Conservation (phyloP, 169 alveolate genomes). For the Plasmodium vivax region DNA sequence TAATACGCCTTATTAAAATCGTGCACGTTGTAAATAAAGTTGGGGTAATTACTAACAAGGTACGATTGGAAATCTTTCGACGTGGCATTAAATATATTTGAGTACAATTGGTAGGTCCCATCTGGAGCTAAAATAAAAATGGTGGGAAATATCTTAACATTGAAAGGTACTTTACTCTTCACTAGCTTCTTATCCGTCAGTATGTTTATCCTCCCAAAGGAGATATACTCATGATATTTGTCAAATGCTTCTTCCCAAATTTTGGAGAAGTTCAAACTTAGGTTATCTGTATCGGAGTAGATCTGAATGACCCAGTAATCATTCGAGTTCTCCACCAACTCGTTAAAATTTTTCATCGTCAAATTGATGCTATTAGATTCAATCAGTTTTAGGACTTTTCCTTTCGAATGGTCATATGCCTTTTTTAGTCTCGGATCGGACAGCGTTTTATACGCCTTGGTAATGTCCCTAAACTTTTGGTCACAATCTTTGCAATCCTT, state of each 20-base stretch:
- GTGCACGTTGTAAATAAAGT: neutral
- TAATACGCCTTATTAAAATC: conserved; percentile 1
- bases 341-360: conserved; percentile 64
- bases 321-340: conserved; percentile 68
- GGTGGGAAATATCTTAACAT: conserved; percentile 80
- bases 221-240: conserved; percentile 74
- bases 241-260: conserved; percentile 82
- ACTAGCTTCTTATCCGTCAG: conserved; percentile 73
- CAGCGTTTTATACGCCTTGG: conserved; percentile 91
- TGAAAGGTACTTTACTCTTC: conserved; percentile 76
- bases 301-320: conserved; percentile 80
- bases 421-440: conserved; percentile 87
- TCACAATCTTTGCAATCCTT: conserved; percentile 85
- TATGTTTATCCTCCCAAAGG: conserved; percentile 78
- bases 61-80: conserved; percentile 76
- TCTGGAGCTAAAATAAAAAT: conserved; percentile 77
- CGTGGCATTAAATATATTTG: conserved; percentile 76
- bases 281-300: conserved; percentile 79
- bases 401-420: conserved; percentile 85
- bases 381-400: conserved; percentile 77
- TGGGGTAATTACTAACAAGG: conserved; percentile 71
- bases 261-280: conserved; percentile 77
- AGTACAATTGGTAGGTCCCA: conserved; percentile 75
- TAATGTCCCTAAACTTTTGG: conserved; percentile 85
- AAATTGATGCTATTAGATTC: conserved; percentile 78